Evolutionary conservation across 768 basidiomycete genomes (phyloP).

Genomic region (Lactarius akahatsu): DNA sequence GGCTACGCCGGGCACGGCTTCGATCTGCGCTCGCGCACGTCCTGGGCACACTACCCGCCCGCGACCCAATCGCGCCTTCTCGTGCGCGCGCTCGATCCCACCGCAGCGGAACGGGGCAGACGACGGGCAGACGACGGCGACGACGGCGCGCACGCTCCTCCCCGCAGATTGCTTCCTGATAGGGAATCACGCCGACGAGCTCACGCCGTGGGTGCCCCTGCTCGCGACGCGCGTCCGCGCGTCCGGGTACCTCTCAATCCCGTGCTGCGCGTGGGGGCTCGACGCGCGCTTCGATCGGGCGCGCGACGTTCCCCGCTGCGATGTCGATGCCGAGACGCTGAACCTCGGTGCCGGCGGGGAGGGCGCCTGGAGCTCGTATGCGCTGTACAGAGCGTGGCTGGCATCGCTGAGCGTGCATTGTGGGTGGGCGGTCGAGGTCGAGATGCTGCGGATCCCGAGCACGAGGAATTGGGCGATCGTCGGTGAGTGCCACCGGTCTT

Average conservation of each 20-base stretch:
- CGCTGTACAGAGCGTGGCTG: slow-evolving; percentile 84
- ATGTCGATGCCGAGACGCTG: slow-evolving; percentile 40
- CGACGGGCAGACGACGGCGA: too few relatives aligned
- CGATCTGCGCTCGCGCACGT: slow-evolving; percentile 80
- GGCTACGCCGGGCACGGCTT: slow-evolving; percentile 85
- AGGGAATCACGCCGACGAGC: slow-evolving; percentile 94
- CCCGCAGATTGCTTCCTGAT: slow-evolving; percentile 68
- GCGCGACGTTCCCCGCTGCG: slow-evolving; percentile 34
- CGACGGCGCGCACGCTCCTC: slow-evolving; percentile 34
- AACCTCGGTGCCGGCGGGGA: slow-evolving; percentile 60
- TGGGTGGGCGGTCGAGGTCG: slow-evolving; percentile 88
- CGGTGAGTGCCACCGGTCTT: slow-evolving; percentile 45
- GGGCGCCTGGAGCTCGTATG: slow-evolving; percentile 65
- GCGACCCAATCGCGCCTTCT: slow-evolving; percentile 59
- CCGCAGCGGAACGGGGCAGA: neutral
- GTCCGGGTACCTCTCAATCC: slow-evolving; percentile 77
- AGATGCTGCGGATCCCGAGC: slow-evolving; percentile 85
- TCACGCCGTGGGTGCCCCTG: slow-evolving; percentile 93
- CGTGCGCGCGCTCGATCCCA: slow-evolving; percentile 73
- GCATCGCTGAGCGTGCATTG: slow-evolving; percentile 66
- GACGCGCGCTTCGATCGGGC: slow-evolving; percentile 63
- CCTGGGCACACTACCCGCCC: slow-evolving; percentile 78
- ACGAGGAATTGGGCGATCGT: slow-evolving; percentile 92
- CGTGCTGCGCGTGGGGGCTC: slow-evolving; percentile 88
- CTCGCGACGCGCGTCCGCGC: slow-evolving; percentile 61